Conservation (phyloP, 2,329 filamentous ascomycete species). For the Colletotrichum sp. region DNA sequence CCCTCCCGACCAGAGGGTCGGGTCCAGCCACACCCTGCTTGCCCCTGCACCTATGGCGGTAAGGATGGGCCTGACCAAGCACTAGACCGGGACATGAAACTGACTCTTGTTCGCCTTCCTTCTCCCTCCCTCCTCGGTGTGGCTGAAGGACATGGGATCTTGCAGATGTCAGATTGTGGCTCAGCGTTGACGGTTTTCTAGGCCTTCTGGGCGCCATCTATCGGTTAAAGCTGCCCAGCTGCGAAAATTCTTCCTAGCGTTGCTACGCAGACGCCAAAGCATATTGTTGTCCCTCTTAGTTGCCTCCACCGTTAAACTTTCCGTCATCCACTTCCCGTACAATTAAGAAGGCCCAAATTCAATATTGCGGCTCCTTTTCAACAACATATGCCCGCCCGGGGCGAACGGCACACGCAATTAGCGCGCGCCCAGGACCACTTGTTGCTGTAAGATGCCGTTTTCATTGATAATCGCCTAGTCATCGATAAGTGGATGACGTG, state of each 20-base stretch:
- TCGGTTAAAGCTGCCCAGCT: conserved; percentile 11
- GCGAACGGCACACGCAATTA: background rate
- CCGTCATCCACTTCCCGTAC: conserved; percentile 4
- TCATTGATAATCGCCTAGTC: background rate
- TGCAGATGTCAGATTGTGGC: background rate
- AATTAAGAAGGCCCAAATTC: background rate
- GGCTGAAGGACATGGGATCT: background rate
- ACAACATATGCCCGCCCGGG: background rate
- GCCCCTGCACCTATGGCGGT: background rate
- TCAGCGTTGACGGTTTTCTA: background rate
- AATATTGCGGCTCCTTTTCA: background rate
- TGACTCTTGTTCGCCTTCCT: background rate
- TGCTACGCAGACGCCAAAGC: background rate
- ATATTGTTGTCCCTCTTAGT: background rate
- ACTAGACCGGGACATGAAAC: conserved; percentile 2
- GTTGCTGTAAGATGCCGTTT: background rate
- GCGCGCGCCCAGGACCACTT: background rate
- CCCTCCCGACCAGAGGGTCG: conserved; percentile 12
- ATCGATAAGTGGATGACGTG: background rate
- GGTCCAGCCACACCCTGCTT: background rate
- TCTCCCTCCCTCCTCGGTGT: background rate
- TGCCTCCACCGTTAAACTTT: background rate
- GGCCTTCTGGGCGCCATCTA: conserved; percentile 8
- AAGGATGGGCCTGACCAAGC: background rate
- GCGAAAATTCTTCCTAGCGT: background rate